Evolutionary conservation across 2,329 filamentous ascomycete genomes (phyloP), one percentile per base, ranked within the genome.

Genomic region (Thielaviopsis euricoi): DNA sequence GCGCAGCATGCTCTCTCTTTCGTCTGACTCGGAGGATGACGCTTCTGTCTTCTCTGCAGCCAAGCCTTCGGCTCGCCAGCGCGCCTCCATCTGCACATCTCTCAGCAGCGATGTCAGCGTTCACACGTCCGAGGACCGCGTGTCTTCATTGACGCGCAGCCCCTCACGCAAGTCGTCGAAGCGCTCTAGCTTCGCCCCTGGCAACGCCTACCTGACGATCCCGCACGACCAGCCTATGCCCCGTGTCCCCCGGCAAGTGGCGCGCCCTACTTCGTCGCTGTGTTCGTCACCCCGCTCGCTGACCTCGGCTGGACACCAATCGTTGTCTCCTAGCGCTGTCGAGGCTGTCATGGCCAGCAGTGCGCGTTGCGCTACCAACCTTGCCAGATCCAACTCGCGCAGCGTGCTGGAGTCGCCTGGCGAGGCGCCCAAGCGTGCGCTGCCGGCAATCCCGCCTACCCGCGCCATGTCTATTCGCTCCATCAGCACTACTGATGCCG

Each of bases 11-110:
- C 67, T 82, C 15, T 76, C 78, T 1, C 71, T 82, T 1, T 80
- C 78, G 1, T 80, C 78, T 0, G 78, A 81, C 61, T 80, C 78
- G 0, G 79, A 81, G 58, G 76, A 77, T 5, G 74, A 75, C 26
- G 71, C 69, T 25, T 65, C 58, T 21, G 48, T 60, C 6, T 60
- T 60, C 26, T 57, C 55, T 26, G 55, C 55, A 2, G 43, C 58
- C n/a, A 60, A 60, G 19, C 49, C 55, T 15, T 60, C 58, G 46
- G 55, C 40, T 2, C 58, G 52, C 19, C 55, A 60, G 52, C 55
- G 58, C 15, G 55, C 55, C 22, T 60, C 58, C 6, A 55, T 60
- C 25, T 60, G 58, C 55, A 60, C 58, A 12, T 60, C 58, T 3
- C 46, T 60, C 12, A 60, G 55, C 48, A 60, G 58, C 21, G 58